Conservation (phyloP, 495 filamentous ascomycete species). For the Penicillium malachiteum region DNA sequence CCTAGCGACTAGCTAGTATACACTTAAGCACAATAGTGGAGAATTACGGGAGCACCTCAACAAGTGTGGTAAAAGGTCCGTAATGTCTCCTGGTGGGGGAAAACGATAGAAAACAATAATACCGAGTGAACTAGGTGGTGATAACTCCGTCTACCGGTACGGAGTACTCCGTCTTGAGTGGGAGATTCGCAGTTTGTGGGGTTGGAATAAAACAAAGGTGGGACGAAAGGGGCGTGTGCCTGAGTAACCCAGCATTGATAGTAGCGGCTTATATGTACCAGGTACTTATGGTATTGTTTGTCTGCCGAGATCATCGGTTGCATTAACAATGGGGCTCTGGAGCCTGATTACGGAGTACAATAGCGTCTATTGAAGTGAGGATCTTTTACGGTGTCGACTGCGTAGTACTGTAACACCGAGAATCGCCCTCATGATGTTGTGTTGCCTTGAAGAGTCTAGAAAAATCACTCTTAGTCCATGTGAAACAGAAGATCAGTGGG, state of each 20-base stretch:
- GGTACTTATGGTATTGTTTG: background rate
- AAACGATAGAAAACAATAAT: too few relatives aligned
- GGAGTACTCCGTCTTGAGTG: background rate
- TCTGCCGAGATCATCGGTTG: conserved; percentile 2
- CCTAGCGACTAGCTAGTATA: background rate
- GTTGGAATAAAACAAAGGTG: conserved; percentile 2
- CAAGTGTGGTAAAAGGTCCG: background rate
- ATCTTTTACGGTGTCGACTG: background rate
- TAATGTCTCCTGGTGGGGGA: background rate
- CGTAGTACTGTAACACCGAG: background rate
- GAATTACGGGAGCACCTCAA: background rate
- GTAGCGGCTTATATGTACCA: too few relatives aligned
- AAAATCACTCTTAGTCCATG: background rate
- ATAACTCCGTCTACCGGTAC: too few relatives aligned
- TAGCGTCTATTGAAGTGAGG: background rate
- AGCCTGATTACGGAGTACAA: background rate
- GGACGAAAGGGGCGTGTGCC: background rate
- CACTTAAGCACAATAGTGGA: background rate
- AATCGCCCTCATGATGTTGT: background rate
- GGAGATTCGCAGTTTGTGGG: conserved; percentile 11
- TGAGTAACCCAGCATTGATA: background rate
- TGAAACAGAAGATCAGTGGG: background rate
- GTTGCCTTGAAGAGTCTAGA: background rate
- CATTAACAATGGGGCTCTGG: conserved; percentile 6
- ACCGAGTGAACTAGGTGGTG: too few relatives aligned